Evolutionary conservation across 371 early-diverging fungal species (phyloP).

Genomic region (Spiromyces aspiralis): DNA sequence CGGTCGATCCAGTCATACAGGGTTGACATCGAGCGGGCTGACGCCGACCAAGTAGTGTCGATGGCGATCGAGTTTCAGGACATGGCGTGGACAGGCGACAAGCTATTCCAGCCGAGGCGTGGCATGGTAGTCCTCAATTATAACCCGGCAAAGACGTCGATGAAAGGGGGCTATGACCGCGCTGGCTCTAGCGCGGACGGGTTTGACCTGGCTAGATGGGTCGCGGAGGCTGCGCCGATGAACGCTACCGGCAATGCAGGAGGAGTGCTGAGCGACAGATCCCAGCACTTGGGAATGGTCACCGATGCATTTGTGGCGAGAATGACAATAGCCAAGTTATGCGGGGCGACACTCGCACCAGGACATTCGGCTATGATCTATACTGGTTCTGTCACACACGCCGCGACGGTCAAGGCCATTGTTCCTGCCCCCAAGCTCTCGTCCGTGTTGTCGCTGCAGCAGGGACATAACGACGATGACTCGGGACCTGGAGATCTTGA

Average conservation of each 20-base stretch:
- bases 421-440: no score
- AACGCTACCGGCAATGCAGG: no score
- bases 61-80: not conserved
- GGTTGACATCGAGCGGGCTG: not conserved
- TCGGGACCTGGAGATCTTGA: no score
- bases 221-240: no score
- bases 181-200: no score
- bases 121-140: not conserved
- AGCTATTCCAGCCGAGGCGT: not conserved
- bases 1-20: not conserved
- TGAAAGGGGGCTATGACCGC: no score
- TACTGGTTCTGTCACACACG: not conserved
- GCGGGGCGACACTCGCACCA: not conserved
- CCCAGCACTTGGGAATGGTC: no score
- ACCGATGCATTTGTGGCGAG: not conserved
- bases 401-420: not conserved
- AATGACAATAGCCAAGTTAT: not conserved
- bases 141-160: no score
- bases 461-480: no score
- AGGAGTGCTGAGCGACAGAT: no score
- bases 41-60: not conserved
- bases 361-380: not conserved
- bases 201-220: no score
- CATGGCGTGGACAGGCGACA: not conserved
- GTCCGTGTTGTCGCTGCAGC: no score